A percentile compares a stretch with the other conserved stretches of the same genome.
Evolutionary conservation across 1,139 yeast genomes (phyloP).

Genomic region (Pichiaceae sp.): DNA sequence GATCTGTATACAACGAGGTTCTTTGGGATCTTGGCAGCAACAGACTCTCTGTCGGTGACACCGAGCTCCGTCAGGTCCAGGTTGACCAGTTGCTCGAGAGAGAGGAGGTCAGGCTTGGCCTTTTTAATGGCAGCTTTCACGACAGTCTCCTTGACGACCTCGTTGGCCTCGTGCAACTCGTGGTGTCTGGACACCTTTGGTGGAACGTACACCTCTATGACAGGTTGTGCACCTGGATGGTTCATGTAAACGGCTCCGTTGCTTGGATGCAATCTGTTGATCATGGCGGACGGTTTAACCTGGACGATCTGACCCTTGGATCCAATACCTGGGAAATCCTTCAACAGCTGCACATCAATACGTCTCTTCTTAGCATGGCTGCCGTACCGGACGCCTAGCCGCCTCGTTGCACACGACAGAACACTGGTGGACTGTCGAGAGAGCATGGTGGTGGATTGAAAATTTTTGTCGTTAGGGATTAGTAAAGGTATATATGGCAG

Average conservation of each 20-base stretch:
- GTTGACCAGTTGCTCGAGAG: slow-evolving; percentile 20
- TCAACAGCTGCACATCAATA: slow-evolving; percentile 63
- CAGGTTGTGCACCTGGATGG: slow-evolving; percentile 39
- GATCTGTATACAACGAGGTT: slow-evolving; percentile 17
- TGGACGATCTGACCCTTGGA: slow-evolving; percentile 60
- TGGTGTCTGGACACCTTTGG: background rate
- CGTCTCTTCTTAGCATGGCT: slow-evolving; percentile 30
- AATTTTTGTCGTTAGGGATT: background rate
- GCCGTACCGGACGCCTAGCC: slow-evolving; percentile 21
- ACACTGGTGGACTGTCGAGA: too few species aligned
- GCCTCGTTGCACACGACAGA: too few species aligned
- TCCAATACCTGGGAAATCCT: slow-evolving; percentile 57
- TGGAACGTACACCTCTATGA: slow-evolving; percentile 47
- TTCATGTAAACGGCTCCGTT: slow-evolving; percentile 51
- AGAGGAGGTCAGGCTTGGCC: slow-evolving; percentile 7
- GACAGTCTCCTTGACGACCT: background rate
- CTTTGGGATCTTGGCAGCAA: slow-evolving; percentile 18
- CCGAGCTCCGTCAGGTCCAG: slow-evolving; percentile 15
- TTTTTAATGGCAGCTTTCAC: slow-evolving; percentile 1
- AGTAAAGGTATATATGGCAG: background rate
- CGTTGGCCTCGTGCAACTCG: background rate
- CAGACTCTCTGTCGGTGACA: slow-evolving; percentile 11
- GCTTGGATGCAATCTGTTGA: slow-evolving; percentile 60
- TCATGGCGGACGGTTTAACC: slow-evolving; percentile 80
- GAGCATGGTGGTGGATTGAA: too few species aligned